phyloP scores from a whole-genome alignment of 2,329 filamentous ascomycete species.

The Cladophialophora bantiana region DNA sequence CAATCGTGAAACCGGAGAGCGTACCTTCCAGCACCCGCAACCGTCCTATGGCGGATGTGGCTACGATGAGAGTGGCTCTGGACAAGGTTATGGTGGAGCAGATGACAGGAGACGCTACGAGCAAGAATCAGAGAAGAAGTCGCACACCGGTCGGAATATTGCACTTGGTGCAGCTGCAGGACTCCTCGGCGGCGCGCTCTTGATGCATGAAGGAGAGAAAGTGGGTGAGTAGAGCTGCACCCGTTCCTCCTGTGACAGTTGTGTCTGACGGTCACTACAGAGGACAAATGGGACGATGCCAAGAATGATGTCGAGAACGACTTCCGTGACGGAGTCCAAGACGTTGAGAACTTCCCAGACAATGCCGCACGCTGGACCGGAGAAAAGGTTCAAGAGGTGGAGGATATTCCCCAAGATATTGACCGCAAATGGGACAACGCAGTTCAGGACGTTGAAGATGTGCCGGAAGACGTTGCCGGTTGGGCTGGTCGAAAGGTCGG shows the following conservation, averaged over 20 bases:
- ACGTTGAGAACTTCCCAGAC: conserved; percentile 52
- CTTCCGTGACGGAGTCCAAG: conserved; percentile 32
- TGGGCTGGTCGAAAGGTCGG: conserved; percentile 53
- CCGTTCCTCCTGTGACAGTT: background rate
- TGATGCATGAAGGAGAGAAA: conserved; percentile 56
- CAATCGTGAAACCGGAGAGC: conserved; percentile 56
- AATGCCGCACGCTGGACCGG: conserved; percentile 55
- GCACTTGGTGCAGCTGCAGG: conserved; percentile 52
- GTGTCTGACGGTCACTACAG: conserved; percentile 35
- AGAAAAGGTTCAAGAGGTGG: conserved; percentile 51
- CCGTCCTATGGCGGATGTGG: conserved; percentile 33
- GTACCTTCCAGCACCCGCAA: conserved; percentile 49
- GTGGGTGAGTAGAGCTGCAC: conserved; percentile 44
- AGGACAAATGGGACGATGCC: conserved; percentile 46
- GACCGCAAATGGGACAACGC: conserved; percentile 47
- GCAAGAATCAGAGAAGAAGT: conserved; percentile 33
- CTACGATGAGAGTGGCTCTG: conserved; percentile 23
- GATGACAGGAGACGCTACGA: conserved; percentile 36
- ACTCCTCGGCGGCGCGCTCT: conserved; percentile 52
- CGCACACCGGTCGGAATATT: conserved; percentile 46
- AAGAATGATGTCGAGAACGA: conserved; percentile 46
- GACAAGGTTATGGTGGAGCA: conserved; percentile 27
- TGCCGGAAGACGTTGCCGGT: conserved; percentile 48
- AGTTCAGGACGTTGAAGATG: conserved; percentile 45
- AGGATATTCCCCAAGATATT: conserved; percentile 49